A percentile compares a stretch with the other conserved stretches of the same genome.
Evolutionary conservation across 148 eudicot species (phyloP).

Genomic region (Dysphania ambrosioides): DNA sequence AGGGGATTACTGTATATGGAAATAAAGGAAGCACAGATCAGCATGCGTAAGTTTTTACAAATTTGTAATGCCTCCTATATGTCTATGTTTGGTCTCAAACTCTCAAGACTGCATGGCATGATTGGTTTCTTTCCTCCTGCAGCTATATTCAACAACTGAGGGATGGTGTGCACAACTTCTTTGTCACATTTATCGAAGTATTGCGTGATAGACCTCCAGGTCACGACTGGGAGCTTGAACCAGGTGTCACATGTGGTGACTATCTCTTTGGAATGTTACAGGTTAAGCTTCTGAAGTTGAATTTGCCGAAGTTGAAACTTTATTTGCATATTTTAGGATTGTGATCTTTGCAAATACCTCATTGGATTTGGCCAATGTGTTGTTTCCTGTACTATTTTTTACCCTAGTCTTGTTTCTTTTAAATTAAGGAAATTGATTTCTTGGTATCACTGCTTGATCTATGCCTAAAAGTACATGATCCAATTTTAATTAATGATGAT

Average conservation of each 20-base stretch:
- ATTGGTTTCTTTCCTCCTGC: slow-evolving; percentile 5
- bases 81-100: background rate
- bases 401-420: background rate
- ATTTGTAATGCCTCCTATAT: background rate
- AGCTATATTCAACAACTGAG: slow-evolving; percentile 98
- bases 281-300: slow-evolving; percentile 37
- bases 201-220: slow-evolving; percentile 98
- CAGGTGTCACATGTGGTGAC: slow-evolving; percentile 99
- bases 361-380: background rate
- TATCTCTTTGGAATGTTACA: slow-evolving; percentile 98
- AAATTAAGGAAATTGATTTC: background rate
- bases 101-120: background rate
- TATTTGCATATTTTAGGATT: background rate
- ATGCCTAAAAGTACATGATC: background rate
- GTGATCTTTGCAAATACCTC: slow-evolving; percentile 1
- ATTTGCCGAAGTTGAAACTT: slow-evolving; percentile 5
- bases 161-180: slow-evolving; percentile 98
- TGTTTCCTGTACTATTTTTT: background rate
- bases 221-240: slow-evolving; percentile 99
- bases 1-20: slow-evolving; percentile 91
- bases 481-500: background rate
- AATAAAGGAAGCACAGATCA: slow-evolving; percentile 99
- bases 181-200: slow-evolving; percentile 94
- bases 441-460: background rate
- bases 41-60: slow-evolving; percentile 71